Conservation (phyloP, 2,329 filamentous ascomycete genomes). For the Aspergillus fumigatus region DNA sequence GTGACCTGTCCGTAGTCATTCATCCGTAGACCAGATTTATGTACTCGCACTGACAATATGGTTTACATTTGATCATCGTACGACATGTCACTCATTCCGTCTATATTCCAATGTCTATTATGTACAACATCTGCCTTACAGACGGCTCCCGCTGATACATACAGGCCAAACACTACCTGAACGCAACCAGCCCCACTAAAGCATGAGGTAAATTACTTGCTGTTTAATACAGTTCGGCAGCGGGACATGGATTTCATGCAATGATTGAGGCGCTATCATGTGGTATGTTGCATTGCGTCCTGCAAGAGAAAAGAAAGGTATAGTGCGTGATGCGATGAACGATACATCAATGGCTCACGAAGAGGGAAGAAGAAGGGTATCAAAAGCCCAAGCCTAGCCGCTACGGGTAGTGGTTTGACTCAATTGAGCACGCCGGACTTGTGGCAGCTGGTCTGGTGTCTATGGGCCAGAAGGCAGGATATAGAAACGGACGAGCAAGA, state of each 20-base stretch:
- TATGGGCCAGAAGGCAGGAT: neutral
- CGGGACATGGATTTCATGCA: neutral
- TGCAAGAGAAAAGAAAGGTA: neutral
- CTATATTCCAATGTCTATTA: neutral
- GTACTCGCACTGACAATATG: too few relatives aligned
- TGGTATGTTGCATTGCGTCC: neutral
- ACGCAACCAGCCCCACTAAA: neutral
- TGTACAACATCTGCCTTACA: neutral
- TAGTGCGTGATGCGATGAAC: neutral
- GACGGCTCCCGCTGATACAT: neutral
- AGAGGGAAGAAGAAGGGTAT: conserved; percentile 22
- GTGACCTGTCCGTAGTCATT: neutral
- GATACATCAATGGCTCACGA: conserved; percentile 4
- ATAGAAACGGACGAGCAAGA: neutral
- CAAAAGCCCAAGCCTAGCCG: conserved; percentile 20
- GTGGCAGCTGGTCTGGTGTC: neutral
- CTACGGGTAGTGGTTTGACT: conserved; percentile 5
- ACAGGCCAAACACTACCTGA: neutral
- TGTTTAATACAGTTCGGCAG: neutral
- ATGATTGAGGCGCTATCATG: neutral
- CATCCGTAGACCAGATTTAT: too few relatives aligned
- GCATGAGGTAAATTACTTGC: neutral
- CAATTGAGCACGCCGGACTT: neutral
- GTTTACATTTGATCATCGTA: neutral
- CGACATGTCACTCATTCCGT: neutral